Conservation (phyloP, 1,139 yeast species). For the Kurtzmaniella quercitrusa region DNA sequence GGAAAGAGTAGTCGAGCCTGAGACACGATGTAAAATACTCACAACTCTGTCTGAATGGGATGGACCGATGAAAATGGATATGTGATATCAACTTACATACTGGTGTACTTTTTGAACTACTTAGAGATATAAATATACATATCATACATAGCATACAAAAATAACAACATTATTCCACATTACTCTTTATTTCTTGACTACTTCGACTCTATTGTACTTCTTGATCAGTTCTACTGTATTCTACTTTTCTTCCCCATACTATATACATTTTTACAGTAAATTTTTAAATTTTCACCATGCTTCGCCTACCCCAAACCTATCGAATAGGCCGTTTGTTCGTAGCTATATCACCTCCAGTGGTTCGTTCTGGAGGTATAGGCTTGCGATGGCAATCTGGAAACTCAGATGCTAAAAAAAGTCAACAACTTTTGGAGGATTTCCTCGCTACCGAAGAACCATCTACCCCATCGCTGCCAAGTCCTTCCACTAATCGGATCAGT, state of each 20-base stretch:
- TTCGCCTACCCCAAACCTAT: background rate
- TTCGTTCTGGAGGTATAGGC: background rate
- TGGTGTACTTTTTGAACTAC: no score
- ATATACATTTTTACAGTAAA: background rate
- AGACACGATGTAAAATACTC: no score
- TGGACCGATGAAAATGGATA: no score
- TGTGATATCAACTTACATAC: no score
- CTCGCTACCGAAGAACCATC: background rate
- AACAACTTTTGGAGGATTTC: background rate
- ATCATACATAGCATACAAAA: no score
- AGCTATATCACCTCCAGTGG: background rate
- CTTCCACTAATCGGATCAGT: background rate
- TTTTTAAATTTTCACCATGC: background rate
- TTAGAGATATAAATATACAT: no score
- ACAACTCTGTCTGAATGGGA: no score
- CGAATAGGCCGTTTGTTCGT: background rate
- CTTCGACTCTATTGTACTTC: background rate
- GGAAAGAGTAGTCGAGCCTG: no score
- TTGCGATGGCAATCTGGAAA: background rate
- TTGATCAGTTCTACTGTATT: background rate
- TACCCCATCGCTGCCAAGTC: background rate
- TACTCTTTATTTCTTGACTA: no score
- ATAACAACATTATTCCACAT: no score
- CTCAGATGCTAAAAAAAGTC: background rate
- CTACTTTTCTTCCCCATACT: background rate